Evolutionary conservation across 805 yeast genomes (phyloP).

Genomic region (Candida gorgasii): DNA sequence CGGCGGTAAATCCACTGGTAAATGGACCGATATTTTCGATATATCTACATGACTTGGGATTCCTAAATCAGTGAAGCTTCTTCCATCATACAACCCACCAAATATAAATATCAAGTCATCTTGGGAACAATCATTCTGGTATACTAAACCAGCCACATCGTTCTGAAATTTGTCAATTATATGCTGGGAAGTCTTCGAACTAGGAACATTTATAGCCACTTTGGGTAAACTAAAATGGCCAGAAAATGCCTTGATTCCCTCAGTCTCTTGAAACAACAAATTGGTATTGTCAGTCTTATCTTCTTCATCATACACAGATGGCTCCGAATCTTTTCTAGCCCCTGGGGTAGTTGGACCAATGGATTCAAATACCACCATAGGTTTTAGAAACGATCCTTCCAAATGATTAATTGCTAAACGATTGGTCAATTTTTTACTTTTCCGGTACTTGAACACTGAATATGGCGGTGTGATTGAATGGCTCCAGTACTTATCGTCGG

Average conservation of each 20-base stretch:
- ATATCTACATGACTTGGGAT: conserved; percentile 32
- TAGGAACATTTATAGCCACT: conserved; percentile 24
- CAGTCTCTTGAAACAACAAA: conserved; percentile 8
- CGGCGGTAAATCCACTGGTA: conserved; percentile 42
- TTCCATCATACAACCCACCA: conserved; percentile 34
- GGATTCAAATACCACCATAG: conserved; percentile 25
- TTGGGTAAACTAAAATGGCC: conserved; percentile 30
- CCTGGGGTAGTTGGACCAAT: conserved; percentile 15
- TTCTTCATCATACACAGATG: conserved; percentile 4
- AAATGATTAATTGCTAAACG: conserved; percentile 5
- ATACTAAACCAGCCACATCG: conserved; percentile 18
- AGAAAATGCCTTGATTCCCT: conserved; percentile 22
- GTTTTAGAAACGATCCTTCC: conserved; percentile 17
- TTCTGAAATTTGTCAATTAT: conserved; percentile 14
- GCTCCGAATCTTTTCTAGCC: not conserved
- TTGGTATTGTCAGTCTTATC: not conserved
- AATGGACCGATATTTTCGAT: conserved; percentile 34
- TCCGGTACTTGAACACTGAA: conserved; percentile 25
- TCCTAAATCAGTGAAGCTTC: conserved; percentile 26
- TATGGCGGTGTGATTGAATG: conserved; percentile 31
- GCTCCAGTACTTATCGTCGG: conserved; percentile 23
- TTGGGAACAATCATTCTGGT: conserved; percentile 33
- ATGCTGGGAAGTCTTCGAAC: conserved; percentile 9
- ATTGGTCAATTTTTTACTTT: conserved; percentile 12
- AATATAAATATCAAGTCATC: conserved; percentile 35